Percentiles rank a stretch among this genome's conserved stretches.
Evolutionary conservation across 129 eudicot species (phyloP).

Genomic region (Centaurea solstitialis): DNA sequence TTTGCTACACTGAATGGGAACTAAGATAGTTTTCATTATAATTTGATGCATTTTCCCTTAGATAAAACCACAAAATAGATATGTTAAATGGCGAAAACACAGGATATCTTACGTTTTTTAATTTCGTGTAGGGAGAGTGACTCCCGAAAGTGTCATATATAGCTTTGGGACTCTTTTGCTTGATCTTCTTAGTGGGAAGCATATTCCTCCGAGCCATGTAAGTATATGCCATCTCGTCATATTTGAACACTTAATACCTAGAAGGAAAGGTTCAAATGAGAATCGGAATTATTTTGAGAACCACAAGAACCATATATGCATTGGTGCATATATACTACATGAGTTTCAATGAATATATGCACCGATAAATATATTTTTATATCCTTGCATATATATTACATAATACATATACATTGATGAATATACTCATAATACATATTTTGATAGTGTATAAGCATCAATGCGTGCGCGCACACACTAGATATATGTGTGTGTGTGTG

Average conservation of each 20-base stretch:
- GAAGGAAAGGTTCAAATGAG: background rate
- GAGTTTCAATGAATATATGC: background rate
- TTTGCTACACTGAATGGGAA: background rate
- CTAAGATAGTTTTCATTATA: background rate
- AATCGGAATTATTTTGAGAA: background rate
- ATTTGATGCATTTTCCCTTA: background rate
- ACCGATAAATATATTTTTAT: background rate
- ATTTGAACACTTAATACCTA: background rate
- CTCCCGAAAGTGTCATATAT: slow-evolving; percentile 71
- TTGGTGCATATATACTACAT: background rate
- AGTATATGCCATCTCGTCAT: slow-evolving; percentile 14
- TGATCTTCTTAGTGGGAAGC: slow-evolving; percentile 72
- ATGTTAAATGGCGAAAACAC: background rate
- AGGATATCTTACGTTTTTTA: background rate
- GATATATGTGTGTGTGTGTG: no score
- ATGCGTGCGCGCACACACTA: no score
- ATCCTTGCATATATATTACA: background rate
- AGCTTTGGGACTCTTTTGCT: slow-evolving; percentile 72
- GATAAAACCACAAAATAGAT: background rate
- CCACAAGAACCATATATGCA: no score
- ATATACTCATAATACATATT: background rate
- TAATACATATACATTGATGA: background rate
- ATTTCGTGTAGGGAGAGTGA: slow-evolving; percentile 52
- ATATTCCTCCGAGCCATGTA: slow-evolving; percentile 75
- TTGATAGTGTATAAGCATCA: background rate